phyloP scores from a whole-genome alignment of 768 basidiomycete species.

The Tricholoma terreum region DNA sequence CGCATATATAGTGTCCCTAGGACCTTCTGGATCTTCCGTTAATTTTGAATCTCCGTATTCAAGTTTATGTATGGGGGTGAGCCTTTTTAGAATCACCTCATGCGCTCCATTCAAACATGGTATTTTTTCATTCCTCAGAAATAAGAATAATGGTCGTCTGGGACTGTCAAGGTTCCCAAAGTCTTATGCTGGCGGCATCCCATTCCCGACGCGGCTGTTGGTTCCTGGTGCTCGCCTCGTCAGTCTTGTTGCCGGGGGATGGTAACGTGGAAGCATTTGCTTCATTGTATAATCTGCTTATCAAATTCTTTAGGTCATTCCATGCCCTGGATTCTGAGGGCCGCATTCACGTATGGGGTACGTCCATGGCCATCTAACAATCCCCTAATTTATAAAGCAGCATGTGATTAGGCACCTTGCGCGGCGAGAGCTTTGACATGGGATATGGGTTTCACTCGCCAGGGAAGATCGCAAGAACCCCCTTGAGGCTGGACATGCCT shows the following conservation, averaged over 20 bases:
- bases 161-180: slow-evolving; percentile 44
- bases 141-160: slow-evolving; percentile 58
- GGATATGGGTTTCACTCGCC: slow-evolving; percentile 57
- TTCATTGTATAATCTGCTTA: slow-evolving; percentile 1
- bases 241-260: slow-evolving; percentile 75
- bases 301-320: slow-evolving; percentile 60
- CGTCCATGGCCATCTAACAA: slow-evolving; percentile 9
- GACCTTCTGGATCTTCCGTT: background rate
- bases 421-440: slow-evolving; percentile 42
- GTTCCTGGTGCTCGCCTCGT: slow-evolving; percentile 66
- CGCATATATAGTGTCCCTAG: slow-evolving; percentile 10
- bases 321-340: slow-evolving; percentile 81
- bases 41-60: slow-evolving; percentile 3
- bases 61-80: slow-evolving; percentile 55
- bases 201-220: slow-evolving; percentile 61
- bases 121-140: slow-evolving; percentile 36
- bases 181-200: slow-evolving; percentile 38
- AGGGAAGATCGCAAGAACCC: slow-evolving; percentile 46
- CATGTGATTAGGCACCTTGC: slow-evolving; percentile 52
- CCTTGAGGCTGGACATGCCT: slow-evolving; percentile 60
- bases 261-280: slow-evolving; percentile 44
- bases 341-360: slow-evolving; percentile 79
- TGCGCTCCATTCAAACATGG: background rate
- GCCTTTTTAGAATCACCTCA: slow-evolving; percentile 1
- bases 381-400: background rate